phyloP scores from a whole-genome alignment of 495 filamentous ascomycete species.

The Aspergillus kassunensis region DNA sequence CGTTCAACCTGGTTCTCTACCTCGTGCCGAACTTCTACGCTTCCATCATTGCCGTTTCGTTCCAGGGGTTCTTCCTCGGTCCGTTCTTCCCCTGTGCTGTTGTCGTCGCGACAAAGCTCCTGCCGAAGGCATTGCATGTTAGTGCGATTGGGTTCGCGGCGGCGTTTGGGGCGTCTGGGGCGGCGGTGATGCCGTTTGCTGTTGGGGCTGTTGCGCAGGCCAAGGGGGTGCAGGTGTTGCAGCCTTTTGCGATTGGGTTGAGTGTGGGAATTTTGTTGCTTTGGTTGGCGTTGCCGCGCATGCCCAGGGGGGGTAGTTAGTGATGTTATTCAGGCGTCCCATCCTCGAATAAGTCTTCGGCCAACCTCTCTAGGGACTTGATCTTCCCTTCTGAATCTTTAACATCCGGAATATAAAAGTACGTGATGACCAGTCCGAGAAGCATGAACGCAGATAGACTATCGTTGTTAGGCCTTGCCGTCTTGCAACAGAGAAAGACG shows the following conservation, averaged over 20 bases:
- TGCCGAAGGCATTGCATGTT: conserved; percentile 69
- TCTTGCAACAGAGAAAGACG: background rate
- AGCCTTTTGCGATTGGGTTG: conserved; percentile 70
- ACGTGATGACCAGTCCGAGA: conserved; percentile 5
- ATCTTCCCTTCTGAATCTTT: conserved; percentile 8
- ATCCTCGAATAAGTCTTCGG: conserved; percentile 5
- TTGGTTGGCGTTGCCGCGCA: conserved; percentile 48
- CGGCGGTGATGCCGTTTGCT: conserved; percentile 76
- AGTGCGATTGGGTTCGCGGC: conserved; percentile 70
- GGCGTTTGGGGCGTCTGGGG: conserved; percentile 71
- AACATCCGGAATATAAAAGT: conserved; percentile 10
- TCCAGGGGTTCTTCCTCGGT: conserved; percentile 62
- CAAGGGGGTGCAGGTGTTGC: conserved; percentile 72
- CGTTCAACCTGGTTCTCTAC: conserved; percentile 52
- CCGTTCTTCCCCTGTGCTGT: conserved; percentile 64
- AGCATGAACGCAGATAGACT: conserved; percentile 14
- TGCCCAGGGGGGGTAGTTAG: too few relatives aligned
- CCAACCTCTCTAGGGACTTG: conserved; percentile 12
- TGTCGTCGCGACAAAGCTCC: conserved; percentile 65
- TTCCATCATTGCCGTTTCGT: conserved; percentile 55
- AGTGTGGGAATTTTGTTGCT: conserved; percentile 54
- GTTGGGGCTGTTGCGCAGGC: conserved; percentile 80
- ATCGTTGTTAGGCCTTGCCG: too few relatives aligned
- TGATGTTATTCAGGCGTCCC: too few relatives aligned
- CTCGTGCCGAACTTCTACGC: conserved; percentile 61